phyloP scores from a whole-genome alignment of 345 rosid genomes.

The Salix koriyanagi region DNA sequence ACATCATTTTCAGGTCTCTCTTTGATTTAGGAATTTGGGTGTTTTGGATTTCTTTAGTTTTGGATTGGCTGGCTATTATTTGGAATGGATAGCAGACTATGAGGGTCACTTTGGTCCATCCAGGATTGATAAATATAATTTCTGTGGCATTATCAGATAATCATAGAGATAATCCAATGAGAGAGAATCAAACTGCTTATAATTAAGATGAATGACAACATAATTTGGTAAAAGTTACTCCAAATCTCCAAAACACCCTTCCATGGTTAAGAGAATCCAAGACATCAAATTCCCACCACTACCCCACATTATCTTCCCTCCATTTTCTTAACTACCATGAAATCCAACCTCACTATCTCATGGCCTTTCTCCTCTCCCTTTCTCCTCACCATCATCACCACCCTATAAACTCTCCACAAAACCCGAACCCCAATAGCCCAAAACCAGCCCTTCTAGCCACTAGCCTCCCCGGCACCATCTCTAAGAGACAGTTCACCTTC shows the following conservation, averaged over 20 bases:
- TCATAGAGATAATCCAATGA: not conserved
- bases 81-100: slow-evolving; percentile 39
- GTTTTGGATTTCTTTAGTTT: slow-evolving; percentile 34
- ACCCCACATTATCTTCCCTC: slow-evolving; percentile 42
- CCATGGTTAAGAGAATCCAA: not conserved
- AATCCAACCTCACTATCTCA: slow-evolving; percentile 28
- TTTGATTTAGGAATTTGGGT: slow-evolving; percentile 30
- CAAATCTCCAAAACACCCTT: slow-evolving; percentile 23
- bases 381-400: slow-evolving; percentile 38
- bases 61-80: slow-evolving; percentile 43
- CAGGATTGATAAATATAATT: not conserved
- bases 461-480: slow-evolving; percentile 14
- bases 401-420: slow-evolving; percentile 23
- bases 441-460: slow-evolving; percentile 8
- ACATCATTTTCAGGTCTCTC: slow-evolving; percentile 15
- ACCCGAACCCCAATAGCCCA: slow-evolving; percentile 9
- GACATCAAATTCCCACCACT: not conserved
- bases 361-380: slow-evolving; percentile 62
- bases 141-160: too few species aligned
- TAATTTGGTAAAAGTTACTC: too few species aligned
- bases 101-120: slow-evolving; percentile 29
- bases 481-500: slow-evolving; percentile 52
- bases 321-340: slow-evolving; percentile 31
- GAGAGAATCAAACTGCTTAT: too few species aligned
- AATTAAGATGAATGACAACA: too few species aligned